These are phyloP conservation scores for Pyrus hybrid DNA, from an alignment of 331 rosid species.

Conservation along the genomic window DNA sequence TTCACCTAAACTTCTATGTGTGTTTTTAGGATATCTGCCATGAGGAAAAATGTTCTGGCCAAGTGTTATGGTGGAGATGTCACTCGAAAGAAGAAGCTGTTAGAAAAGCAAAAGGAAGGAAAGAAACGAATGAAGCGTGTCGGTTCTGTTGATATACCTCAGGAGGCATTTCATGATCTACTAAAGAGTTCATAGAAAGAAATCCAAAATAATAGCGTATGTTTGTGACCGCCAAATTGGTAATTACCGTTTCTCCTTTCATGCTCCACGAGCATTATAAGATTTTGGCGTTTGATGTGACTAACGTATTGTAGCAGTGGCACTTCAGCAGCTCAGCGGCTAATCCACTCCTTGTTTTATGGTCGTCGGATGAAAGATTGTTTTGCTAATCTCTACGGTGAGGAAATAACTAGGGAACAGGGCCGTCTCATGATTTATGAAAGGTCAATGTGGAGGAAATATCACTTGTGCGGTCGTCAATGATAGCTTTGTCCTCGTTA, in stretches of 20 bases:
- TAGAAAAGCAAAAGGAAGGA: constrained; percentile 98
- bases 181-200: constrained; percentile 63
- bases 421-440: not conserved
- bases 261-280: not conserved
- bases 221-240: constrained; percentile 11
- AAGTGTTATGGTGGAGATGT: constrained; percentile 96
- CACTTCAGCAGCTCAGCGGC: not conserved
- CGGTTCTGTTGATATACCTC: constrained; percentile 94
- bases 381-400: not conserved
- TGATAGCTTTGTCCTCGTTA: not conserved
- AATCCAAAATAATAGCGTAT: not conserved
- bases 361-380: not conserved
- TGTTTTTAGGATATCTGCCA: constrained; percentile 55
- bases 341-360: not conserved
- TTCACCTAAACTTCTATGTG: constrained; percentile 10
- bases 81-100: constrained; percentile 73
- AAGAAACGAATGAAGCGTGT: constrained; percentile 95
- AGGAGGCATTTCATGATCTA: constrained; percentile 88
- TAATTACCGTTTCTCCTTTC: constrained; percentile 6
- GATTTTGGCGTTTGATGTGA: too few species aligned
- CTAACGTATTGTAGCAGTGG: not conserved
- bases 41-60: constrained; percentile 94
- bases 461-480: not conserved
- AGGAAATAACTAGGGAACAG: not conserved
- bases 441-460: not conserved